These are phyloP conservation scores for Furcasterigmium furcatum DNA, from an alignment of 2,329 filamentous ascomycete species.

Conservation along the genomic window DNA sequence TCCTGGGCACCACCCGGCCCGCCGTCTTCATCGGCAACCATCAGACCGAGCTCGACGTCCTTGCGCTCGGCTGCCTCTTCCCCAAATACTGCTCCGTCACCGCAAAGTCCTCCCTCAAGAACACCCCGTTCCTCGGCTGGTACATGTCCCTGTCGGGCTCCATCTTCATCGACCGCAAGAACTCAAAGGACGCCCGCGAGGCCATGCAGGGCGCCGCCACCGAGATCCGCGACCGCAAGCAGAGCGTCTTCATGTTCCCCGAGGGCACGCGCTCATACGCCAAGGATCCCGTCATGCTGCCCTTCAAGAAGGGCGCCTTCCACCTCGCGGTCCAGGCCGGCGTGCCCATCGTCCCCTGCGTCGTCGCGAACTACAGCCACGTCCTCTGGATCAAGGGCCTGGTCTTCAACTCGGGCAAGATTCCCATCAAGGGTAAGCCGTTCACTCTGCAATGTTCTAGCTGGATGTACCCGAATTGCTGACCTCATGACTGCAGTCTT, in stretches of 20 bases:
- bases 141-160: constrained; percentile 87
- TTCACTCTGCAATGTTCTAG: constrained; percentile 1
- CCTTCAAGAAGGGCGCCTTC: constrained; percentile 99
- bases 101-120: constrained; percentile 72
- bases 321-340: constrained; percentile 92
- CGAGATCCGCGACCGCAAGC: constrained; percentile 69
- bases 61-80: constrained; percentile 87
- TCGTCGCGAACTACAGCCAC: constrained; percentile 76
- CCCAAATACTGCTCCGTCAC: constrained; percentile 90
- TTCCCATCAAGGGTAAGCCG: constrained; percentile 70
- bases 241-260: constrained; percentile 83
- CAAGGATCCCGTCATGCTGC: constrained; percentile 74
- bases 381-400: constrained; percentile 62
- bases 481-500: constrained; percentile 52
- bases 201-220: constrained; percentile 81
- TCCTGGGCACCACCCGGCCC: constrained; percentile 66
- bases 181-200: constrained; percentile 75
- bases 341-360: constrained; percentile 86
- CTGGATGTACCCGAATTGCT: not conserved
- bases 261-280: constrained; percentile 93
- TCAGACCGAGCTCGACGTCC: constrained; percentile 91
- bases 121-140: constrained; percentile 83
- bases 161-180: constrained; percentile 93
- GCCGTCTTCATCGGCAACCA: constrained; percentile 94
- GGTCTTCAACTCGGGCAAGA: constrained; percentile 64